phyloP scores from a whole-genome alignment of 1,139 yeast genomes.

The Nadsonia commutata region DNA sequence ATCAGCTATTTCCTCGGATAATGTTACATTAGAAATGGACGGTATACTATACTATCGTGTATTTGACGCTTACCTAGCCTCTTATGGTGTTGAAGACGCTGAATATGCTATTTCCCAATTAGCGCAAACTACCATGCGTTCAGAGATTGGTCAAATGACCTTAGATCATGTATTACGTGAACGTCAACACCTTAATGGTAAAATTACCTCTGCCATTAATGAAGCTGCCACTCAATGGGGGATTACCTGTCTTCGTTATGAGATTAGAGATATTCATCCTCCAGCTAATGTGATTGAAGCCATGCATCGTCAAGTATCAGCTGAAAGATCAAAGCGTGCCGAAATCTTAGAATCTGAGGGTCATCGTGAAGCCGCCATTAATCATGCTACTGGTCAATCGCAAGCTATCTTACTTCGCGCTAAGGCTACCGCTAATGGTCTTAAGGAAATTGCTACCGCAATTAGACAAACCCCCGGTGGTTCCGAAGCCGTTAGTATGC shows the following conservation, averaged over 20 bases:
- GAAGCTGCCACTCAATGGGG: constrained; percentile 87
- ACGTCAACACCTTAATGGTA: constrained; percentile 54
- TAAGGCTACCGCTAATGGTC: constrained; percentile 64
- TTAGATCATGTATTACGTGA: constrained; percentile 67
- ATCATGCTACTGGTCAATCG: constrained; percentile 62
- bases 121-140: constrained; percentile 84
- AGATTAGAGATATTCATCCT: constrained; percentile 79
- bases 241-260: constrained; percentile 68
- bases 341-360: constrained; percentile 82
- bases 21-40: constrained; percentile 72
- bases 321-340: constrained; percentile 76
- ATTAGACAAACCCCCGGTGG: constrained; percentile 59
- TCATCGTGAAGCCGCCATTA: constrained; percentile 60
- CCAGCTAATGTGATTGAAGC: constrained; percentile 79
- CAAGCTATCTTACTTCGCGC: constrained; percentile 54
- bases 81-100: constrained; percentile 81
- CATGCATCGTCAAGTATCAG: constrained; percentile 81
- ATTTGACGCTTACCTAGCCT: constrained; percentile 69
- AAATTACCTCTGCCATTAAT: constrained; percentile 65
- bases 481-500: constrained; percentile 58
- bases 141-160: constrained; percentile 72
- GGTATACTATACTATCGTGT: constrained; percentile 72
- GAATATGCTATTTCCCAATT: constrained; percentile 74
- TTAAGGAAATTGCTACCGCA: constrained; percentile 49
- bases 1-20: constrained; percentile 75